These are phyloP conservation scores for Periconia digitata DNA, from an alignment of 2,329 filamentous ascomycete species.

Conservation along the genomic window DNA sequence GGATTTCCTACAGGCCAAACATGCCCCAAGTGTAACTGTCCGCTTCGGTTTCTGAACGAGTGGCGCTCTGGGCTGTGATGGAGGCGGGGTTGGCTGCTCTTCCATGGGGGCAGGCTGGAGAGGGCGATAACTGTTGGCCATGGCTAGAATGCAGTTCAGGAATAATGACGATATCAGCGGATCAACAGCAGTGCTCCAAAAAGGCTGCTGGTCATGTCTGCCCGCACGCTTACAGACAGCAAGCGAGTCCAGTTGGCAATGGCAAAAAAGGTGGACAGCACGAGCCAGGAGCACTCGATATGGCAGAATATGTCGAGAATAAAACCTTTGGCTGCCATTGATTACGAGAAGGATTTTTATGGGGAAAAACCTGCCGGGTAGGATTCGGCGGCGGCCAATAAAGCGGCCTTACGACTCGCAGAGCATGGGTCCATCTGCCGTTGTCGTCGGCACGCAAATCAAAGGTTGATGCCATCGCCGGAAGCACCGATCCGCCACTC, in stretches of 20 bases:
- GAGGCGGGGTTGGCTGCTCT: slow-evolving; percentile 17
- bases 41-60: slow-evolving; percentile 35
- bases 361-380: slow-evolving; percentile 23
- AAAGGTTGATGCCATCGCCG: not conserved
- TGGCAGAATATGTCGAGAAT: not conserved
- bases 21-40: slow-evolving; percentile 38
- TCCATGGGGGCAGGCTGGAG: slow-evolving; percentile 37
- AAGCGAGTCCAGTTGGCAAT: not conserved
- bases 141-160: slow-evolving; percentile 8
- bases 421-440: not conserved
- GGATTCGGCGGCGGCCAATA: not conserved
- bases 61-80: slow-evolving; percentile 21
- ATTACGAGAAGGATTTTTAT: slow-evolving; percentile 21
- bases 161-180: not conserved
- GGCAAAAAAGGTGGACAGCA: not conserved
- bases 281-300: not conserved
- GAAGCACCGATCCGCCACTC: not conserved
- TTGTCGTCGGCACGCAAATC: not conserved
- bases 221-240: not conserved
- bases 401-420: not conserved
- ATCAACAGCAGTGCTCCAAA: not conserved
- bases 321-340: not conserved
- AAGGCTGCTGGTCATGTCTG: not conserved
- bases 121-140: slow-evolving; percentile 33
- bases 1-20: slow-evolving; percentile 26